phyloP scores from a whole-genome alignment of 176 grass and related monocot species.

The Cenchrus purpureus region DNA sequence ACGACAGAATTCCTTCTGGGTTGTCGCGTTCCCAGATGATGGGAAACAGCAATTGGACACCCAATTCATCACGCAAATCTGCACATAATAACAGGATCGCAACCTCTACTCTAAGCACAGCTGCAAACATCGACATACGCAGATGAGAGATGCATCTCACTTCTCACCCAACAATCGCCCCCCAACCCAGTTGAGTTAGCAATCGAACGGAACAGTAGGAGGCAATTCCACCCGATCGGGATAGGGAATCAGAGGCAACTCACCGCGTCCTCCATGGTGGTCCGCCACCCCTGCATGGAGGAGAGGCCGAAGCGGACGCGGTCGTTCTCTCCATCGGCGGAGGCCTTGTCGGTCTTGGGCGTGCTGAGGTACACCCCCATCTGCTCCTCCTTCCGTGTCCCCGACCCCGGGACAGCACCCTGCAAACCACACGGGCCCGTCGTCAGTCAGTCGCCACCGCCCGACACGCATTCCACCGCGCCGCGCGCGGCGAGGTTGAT shows the following conservation, averaged over 20 bases:
- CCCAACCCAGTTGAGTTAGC: neutral
- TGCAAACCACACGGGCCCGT: neutral
- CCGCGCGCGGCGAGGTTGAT: neutral
- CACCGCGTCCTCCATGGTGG: constrained; percentile 96
- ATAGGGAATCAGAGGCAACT: neutral
- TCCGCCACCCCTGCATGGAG: constrained; percentile 98
- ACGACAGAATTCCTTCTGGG: neutral
- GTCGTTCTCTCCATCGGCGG: constrained; percentile 65
- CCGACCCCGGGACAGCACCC: neutral
- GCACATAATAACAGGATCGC: neutral
- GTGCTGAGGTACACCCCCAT: constrained; percentile 98
- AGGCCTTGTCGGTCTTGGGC: constrained; percentile 86
- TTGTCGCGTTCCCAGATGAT: neutral
- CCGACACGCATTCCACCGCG: neutral
- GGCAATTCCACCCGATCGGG: neutral
- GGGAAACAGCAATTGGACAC: neutral
- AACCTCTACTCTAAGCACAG: neutral
- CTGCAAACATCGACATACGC: neutral
- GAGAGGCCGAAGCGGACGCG: constrained; percentile 73
- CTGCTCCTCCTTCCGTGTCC: constrained; percentile 7
- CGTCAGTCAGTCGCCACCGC: neutral
- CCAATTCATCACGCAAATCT: neutral
- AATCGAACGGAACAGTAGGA: neutral
- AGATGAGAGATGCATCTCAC: neutral
- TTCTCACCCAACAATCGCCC: neutral